A percentile compares a stretch with the other conserved stretches of the same genome.
Evolutionary conservation across 2,329 filamentous ascomycete species (phyloP).

Genomic region (Aspergillus jensenii): DNA sequence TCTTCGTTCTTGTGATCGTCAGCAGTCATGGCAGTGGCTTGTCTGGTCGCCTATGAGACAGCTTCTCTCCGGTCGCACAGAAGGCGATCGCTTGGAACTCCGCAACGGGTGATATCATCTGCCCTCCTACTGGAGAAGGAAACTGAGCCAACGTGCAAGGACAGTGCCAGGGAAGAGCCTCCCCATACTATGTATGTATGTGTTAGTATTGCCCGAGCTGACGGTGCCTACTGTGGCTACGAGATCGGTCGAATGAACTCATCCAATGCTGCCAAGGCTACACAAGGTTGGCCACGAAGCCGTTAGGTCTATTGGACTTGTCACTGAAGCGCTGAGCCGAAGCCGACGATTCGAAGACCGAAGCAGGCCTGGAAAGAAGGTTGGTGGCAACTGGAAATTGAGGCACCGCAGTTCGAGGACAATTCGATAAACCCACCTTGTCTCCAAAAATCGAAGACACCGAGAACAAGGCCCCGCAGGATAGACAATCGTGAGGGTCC

Average conservation of each 20-base stretch:
- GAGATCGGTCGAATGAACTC: constrained; percentile 4
- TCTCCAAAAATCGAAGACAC: constrained; percentile 2
- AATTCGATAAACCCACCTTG: background rate
- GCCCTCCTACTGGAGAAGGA: background rate
- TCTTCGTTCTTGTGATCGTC: background rate
- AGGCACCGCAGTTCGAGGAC: background rate
- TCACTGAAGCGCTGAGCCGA: background rate
- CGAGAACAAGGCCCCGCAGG: constrained; percentile 17
- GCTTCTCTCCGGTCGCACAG: background rate
- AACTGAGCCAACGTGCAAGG: constrained; percentile 4
- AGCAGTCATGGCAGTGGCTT: background rate
- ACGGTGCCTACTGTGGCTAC: constrained; percentile 13
- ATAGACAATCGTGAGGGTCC: constrained; percentile 16
- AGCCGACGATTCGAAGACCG: constrained; percentile 1
- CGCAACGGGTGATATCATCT: background rate
- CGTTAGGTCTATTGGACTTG: constrained; percentile 2
- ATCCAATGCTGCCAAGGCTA: constrained; percentile 11
- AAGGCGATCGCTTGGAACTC: background rate
- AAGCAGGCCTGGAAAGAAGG: background rate
- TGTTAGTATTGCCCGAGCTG: constrained; percentile 1
- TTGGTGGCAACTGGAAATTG: background rate
- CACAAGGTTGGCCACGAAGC: constrained; percentile 13
- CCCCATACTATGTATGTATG: background rate
- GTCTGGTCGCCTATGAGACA: background rate
- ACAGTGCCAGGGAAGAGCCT: constrained; percentile 10